Percentiles rank a stretch among this genome's conserved stretches.
These are phyloP conservation scores for Boletus smithii DNA, from an alignment of 1,284 basidiomycete species.

Conservation along the genomic window DNA sequence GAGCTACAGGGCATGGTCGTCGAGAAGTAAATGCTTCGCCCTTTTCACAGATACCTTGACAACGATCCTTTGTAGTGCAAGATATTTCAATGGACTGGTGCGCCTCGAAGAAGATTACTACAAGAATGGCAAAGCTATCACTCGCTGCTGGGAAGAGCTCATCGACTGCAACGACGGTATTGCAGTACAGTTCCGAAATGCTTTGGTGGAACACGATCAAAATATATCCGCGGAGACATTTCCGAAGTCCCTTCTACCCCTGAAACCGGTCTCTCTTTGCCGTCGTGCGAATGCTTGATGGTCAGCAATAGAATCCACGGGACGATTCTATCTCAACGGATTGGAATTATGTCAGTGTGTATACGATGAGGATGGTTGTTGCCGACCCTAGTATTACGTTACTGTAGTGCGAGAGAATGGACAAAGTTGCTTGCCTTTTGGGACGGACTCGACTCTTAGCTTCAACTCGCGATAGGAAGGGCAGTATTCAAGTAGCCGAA, in stretches of 20 bases:
- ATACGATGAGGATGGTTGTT: neutral
- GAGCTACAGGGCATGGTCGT: constrained; percentile 35
- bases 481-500: neutral
- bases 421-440: neutral
- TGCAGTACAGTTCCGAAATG: constrained; percentile 27
- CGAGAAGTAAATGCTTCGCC: constrained; percentile 14
- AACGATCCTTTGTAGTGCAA: constrained; percentile 29
- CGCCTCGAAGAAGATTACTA: constrained; percentile 44
- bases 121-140: constrained; percentile 33
- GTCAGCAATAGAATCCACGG: neutral
- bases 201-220: constrained; percentile 39
- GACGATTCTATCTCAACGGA: neutral
- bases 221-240: constrained; percentile 35
- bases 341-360: neutral
- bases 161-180: constrained; percentile 32
- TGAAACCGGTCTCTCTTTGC: constrained; percentile 18
- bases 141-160: constrained; percentile 36
- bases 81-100: constrained; percentile 41
- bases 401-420: neutral
- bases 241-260: constrained; percentile 34
- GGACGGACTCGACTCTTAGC: neutral
- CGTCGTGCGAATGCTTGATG: constrained; percentile 7
- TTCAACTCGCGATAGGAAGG: neutral
- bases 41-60: constrained; percentile 1
- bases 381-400: neutral